These are phyloP conservation scores for Darksidea phi DNA, from an alignment of 495 filamentous ascomycete genomes.

Conservation along the genomic window DNA sequence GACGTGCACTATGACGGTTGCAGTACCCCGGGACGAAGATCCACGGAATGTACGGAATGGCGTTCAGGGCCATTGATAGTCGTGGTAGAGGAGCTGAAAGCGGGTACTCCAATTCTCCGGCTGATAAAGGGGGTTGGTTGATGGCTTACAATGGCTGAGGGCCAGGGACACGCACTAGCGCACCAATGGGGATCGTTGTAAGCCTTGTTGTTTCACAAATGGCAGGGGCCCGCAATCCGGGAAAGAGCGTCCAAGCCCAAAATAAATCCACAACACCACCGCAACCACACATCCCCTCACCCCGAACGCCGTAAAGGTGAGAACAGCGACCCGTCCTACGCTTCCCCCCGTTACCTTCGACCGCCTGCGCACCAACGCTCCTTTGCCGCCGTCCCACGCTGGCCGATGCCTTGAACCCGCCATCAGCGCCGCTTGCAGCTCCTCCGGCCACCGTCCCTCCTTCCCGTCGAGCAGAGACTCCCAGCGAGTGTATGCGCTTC, in stretches of 20 bases:
- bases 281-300: not conserved
- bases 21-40: no score
- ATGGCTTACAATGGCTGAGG: not conserved
- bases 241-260: constrained; percentile 3
- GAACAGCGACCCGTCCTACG: not conserved
- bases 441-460: constrained; percentile 9
- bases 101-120: not conserved
- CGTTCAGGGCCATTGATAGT: not conserved
- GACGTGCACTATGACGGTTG: no score
- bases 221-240: not conserved
- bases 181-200: no score
- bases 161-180: not conserved
- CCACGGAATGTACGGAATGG: no score
- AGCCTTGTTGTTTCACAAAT: not conserved
- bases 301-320: not conserved
- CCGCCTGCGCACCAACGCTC: constrained; percentile 10
- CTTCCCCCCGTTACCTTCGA: not conserved
- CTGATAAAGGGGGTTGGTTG: not conserved
- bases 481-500: not conserved
- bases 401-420: constrained; percentile 24
- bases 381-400: constrained; percentile 9
- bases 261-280: constrained; percentile 4
- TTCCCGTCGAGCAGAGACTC: not conserved
- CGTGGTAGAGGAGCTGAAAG: not conserved
- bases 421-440: constrained; percentile 1